Evolutionary conservation across 352 stramenopile genomes (phyloP), one percentile per base, ranked within the genome.

Genomic region (Albugo laibachii): DNA sequence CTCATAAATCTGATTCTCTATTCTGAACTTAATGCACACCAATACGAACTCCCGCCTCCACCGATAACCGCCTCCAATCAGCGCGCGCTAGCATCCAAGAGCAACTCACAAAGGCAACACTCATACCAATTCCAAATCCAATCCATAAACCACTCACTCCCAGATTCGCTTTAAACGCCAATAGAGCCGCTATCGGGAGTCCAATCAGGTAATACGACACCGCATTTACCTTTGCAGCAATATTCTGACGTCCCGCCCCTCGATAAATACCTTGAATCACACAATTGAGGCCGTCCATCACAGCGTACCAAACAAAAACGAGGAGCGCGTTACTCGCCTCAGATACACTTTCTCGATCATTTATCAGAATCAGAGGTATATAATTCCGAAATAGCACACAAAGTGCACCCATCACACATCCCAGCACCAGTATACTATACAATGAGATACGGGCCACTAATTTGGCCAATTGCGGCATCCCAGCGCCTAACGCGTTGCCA

Each of bases 121-220:
- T 49, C 8, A 84, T 60, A 21, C 69, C 72, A 11, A 60, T 36
- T 20, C 68, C 76, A 41, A 91, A 86, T 36, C 80, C 75, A 12
- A 82, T 46, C 80, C 80, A 92, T 37, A 92, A 54, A 2, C 80
- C 80, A 44, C 80, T 73, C 36, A 86, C 54, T 36, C 59, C 56
- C 38, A 59, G 65, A 0, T 49, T 18, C 18, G 60, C 64, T 10
- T 52, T 41, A 45, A 91, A 75, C 2, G 61, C 74, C 4, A 84
- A 39, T 11, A 82, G 19, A 14, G 61, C 73, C 0, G 57, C 70
- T n/a, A 83, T 24, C 14, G 80, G 77, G 13, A 92, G 67, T 16
- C 72, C 77, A 38, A 87, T 59, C 0, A 54, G 51, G 53, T 91
- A 92, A 54, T 81, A 92, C 27, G 72, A 69, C 21, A 83, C 21